Conservation (phyloP, 208 protist genomes). For the Acanthamoeba healyi region DNA sequence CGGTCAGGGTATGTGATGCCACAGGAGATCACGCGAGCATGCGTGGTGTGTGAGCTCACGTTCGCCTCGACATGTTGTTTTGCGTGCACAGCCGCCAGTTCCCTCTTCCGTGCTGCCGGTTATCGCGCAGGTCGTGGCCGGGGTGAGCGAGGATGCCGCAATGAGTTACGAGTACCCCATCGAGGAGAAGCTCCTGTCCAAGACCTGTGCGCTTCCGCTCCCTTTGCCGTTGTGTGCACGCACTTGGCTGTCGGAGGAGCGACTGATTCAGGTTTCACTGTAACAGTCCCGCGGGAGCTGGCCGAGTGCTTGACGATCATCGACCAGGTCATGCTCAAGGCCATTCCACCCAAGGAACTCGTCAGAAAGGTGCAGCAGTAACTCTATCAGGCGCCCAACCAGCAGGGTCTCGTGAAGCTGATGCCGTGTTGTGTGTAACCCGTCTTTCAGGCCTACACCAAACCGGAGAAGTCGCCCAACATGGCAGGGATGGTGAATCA, state of each 20-base stretch:
- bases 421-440: not conserved
- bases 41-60: too few species aligned
- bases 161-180: not conserved
- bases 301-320: constrained; percentile 14
- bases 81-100: not conserved
- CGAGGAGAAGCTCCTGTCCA: constrained; percentile 1
- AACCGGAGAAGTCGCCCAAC: constrained; percentile 37
- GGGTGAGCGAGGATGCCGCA: not conserved
- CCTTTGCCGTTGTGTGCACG: not conserved
- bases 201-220: not conserved
- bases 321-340: constrained; percentile 48
- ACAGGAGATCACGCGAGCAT: not conserved
- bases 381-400: too few species aligned
- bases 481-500: constrained; percentile 21
- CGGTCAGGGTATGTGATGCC: not conserved
- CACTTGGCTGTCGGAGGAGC: not conserved
- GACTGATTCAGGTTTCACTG: not conserved
- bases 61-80: not conserved
- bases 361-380: not conserved
- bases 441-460: constrained; percentile 30
- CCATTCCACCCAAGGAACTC: constrained; percentile 49
- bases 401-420: not conserved
- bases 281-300: not conserved
- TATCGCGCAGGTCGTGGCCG: not conserved
- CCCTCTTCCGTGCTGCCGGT: not conserved